These are phyloP conservation scores for Hypoxylon sp. DNA, from an alignment of 2,329 filamentous ascomycete species.

Conservation along the genomic window DNA sequence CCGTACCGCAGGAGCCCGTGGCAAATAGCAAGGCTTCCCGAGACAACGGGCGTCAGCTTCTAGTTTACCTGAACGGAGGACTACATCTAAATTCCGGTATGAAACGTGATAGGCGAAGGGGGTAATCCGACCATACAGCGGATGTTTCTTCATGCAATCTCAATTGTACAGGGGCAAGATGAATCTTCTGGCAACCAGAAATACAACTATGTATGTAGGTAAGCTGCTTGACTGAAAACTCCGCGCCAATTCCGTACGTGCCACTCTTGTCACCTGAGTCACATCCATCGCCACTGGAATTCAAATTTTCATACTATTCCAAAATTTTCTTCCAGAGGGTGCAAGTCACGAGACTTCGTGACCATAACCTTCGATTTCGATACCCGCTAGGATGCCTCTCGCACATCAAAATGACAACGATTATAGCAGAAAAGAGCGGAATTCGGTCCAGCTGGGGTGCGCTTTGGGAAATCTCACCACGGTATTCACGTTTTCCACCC, in stretches of 20 bases:
- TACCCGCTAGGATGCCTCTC: neutral
- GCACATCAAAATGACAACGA: conserved; percentile 17
- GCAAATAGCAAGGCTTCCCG: conserved; percentile 38
- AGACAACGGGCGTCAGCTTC: conserved; percentile 34
- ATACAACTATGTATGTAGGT: neutral
- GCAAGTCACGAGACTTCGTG: neutral
- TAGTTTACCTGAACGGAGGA: neutral
- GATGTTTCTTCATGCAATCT: conserved; percentile 9
- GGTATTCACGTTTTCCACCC: neutral
- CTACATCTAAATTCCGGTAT: neutral
- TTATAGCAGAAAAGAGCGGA: neutral
- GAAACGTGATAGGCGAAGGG: conserved; percentile 7
- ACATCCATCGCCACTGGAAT: conserved; percentile 6
- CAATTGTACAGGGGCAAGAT: conserved; percentile 10
- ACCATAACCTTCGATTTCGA: neutral
- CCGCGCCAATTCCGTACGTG: conserved; percentile 11
- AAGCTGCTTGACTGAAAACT: conserved; percentile 7
- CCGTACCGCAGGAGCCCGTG: conserved; percentile 31
- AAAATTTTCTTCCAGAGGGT: neutral
- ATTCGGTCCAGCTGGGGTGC: neutral
- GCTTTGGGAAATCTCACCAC: neutral
- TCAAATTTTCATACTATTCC: conserved; percentile 17
- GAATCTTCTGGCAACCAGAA: conserved; percentile 1
- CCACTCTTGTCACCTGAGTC: conserved; percentile 8
- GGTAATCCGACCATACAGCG: conserved; percentile 4